Conservation (phyloP, 2,329 filamentous ascomycete genomes). For the Drechslerella dactyloides region DNA sequence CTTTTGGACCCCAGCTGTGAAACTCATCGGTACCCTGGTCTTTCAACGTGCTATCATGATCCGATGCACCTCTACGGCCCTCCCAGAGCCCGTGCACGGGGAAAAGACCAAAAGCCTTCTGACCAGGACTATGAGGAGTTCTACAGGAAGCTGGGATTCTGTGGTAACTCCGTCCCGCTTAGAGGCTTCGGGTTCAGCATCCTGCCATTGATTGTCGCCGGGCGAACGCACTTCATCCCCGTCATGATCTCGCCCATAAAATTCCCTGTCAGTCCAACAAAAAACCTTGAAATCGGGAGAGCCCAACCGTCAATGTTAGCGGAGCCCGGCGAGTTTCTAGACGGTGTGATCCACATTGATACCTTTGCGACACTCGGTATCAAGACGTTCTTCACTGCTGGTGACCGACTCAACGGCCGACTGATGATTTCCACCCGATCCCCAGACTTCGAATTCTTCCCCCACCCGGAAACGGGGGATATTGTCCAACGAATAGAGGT, state of each 20-base stretch:
- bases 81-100: too few species aligned
- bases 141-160: too few species aligned
- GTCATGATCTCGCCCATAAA: conserved; percentile 8
- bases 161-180: background rate
- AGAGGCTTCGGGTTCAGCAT: conserved; percentile 3
- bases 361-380: background rate
- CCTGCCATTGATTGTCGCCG: conserved; percentile 8
- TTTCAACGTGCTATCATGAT: too few species aligned
- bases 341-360: conserved; percentile 8
- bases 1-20: background rate
- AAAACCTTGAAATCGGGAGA: background rate
- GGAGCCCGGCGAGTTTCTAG: background rate
- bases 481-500: too few species aligned
- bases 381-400: background rate
- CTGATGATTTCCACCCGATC: background rate
- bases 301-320: background rate
- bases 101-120: too few species aligned
- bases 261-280: background rate
- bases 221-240: conserved; percentile 13
- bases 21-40: background rate
- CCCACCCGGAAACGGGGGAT: too few species aligned
- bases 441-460: too few species aligned
- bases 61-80: too few species aligned
- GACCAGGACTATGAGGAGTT: too few species aligned
- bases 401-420: background rate